Conservation (phyloP, 306 rosid genomes). For the Ormosia semicastrata region DNA sequence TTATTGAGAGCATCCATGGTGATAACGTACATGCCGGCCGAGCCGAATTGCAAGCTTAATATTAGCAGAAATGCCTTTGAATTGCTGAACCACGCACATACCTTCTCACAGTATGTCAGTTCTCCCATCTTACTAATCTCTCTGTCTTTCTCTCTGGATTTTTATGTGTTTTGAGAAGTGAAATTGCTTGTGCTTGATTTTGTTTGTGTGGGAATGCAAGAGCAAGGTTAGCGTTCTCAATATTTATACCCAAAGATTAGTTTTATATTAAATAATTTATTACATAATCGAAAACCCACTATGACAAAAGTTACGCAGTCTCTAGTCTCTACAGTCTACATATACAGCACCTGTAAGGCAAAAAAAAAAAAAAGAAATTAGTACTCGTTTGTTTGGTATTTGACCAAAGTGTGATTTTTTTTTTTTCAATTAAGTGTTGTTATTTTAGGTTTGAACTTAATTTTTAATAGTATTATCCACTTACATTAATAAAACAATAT, state of each 20-base stretch:
- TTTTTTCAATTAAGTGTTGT: not conserved
- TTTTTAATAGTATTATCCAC: not conserved
- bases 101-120: conserved; percentile 14
- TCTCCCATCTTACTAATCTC: not conserved
- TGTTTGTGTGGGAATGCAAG: conserved; percentile 11
- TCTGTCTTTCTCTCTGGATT: not conserved
- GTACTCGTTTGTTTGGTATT: not conserved
- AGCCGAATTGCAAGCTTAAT: conserved; percentile 74
- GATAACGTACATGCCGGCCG: conserved; percentile 84
- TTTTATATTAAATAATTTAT: not conserved
- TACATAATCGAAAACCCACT: conserved; percentile 32
- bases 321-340: not conserved
- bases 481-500: not conserved
- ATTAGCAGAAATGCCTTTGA: conserved; percentile 60
- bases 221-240: not conserved
- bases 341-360: not conserved
- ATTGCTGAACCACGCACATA: not conserved
- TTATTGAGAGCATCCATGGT: conserved; percentile 65
- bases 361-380: not conserved
- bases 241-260: conserved; percentile 26
- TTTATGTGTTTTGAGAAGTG: not conserved
- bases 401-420: not conserved
- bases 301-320: not conserved
- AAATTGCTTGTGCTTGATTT: not conserved
- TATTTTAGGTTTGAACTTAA: not conserved